These are phyloP conservation scores for Olyra latifolia DNA, from an alignment of 176 grass and related monocot genomes.

Conservation along the genomic window DNA sequence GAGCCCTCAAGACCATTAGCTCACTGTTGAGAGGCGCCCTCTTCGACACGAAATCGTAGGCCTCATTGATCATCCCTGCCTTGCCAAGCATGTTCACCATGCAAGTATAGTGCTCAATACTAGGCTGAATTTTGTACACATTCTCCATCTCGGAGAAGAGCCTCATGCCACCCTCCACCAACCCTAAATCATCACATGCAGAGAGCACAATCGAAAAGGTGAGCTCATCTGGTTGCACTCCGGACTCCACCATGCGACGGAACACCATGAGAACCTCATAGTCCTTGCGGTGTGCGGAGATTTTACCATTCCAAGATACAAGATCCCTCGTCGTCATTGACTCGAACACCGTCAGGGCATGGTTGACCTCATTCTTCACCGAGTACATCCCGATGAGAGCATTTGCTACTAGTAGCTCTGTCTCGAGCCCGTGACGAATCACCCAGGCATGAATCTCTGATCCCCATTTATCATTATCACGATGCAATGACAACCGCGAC, in stretches of 20 bases:
- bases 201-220: slow-evolving; percentile 51
- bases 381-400: slow-evolving; percentile 56
- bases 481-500: neutral
- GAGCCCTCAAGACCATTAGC: slow-evolving; percentile 37
- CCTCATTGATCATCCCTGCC: slow-evolving; percentile 44
- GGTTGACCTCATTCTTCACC: slow-evolving; percentile 26
- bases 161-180: slow-evolving; percentile 49
- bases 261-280: slow-evolving; percentile 45
- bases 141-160: slow-evolving; percentile 60
- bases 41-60: slow-evolving; percentile 43
- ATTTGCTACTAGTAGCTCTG: slow-evolving; percentile 41
- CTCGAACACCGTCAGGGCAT: slow-evolving; percentile 42
- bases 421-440: slow-evolving; percentile 47
- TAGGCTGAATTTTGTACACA: slow-evolving; percentile 40
- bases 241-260: slow-evolving; percentile 51
- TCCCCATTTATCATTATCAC: slow-evolving; percentile 20
- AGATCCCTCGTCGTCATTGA: slow-evolving; percentile 48
- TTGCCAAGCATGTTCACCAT: slow-evolving; percentile 64
- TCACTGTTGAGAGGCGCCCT: slow-evolving; percentile 32
- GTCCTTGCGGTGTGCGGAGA: slow-evolving; percentile 36
- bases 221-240: slow-evolving; percentile 33
- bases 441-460: slow-evolving; percentile 62
- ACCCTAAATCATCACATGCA: slow-evolving; percentile 43
- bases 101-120: slow-evolving; percentile 44
- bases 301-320: slow-evolving; percentile 56